A percentile compares a stretch with the other conserved stretches of the same genome.
phyloP scores from a whole-genome alignment of 2,329 filamentous ascomycete genomes.

The Lecanicillium sp. region DNA sequence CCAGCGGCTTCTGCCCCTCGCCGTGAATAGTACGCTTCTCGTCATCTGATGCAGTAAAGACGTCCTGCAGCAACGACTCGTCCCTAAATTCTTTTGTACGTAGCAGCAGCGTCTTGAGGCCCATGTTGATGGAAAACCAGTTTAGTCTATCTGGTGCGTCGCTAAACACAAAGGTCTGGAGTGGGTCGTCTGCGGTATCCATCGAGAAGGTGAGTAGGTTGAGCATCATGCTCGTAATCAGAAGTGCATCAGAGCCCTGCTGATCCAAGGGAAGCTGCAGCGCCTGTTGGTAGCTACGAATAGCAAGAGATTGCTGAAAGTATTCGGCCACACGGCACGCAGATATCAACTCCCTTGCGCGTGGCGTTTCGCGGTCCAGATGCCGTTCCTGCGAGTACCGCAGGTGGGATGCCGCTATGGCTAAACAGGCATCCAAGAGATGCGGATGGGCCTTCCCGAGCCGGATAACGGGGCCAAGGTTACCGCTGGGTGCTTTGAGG shows the following conservation, averaged over 20 bases:
- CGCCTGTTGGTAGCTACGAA: slow-evolving; percentile 14
- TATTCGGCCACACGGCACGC: slow-evolving; percentile 14
- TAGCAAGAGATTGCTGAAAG: slow-evolving; percentile 15
- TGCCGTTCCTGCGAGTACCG: slow-evolving; percentile 9
- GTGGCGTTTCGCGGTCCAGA: slow-evolving; percentile 1
- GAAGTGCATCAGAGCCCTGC: slow-evolving; percentile 14
- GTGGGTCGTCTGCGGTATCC: slow-evolving; percentile 9
- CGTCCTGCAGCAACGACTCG: slow-evolving; percentile 12
- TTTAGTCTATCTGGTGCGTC: slow-evolving; percentile 10
- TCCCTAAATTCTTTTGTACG: slow-evolving; percentile 12
- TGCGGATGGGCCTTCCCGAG: slow-evolving; percentile 11
- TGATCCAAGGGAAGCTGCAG: slow-evolving; percentile 12
- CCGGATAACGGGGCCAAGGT: slow-evolving; percentile 9
- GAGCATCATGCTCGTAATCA: slow-evolving; percentile 16
- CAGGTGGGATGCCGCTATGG: slow-evolving; percentile 17
- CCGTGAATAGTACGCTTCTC: slow-evolving; percentile 9
- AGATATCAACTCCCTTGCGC: background rate
- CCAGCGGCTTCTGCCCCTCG: slow-evolving; percentile 4
- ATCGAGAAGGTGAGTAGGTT: slow-evolving; percentile 16
- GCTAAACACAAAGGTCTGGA: slow-evolving; percentile 15
- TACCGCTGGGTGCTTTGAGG: slow-evolving; percentile 5
- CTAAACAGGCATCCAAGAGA: slow-evolving; percentile 15
- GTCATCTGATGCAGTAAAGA: slow-evolving; percentile 11
- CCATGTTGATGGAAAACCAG: slow-evolving; percentile 17
- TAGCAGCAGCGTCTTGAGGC: slow-evolving; percentile 14